These are phyloP conservation scores for Candida odintsovae DNA, from an alignment of 805 yeast genomes.

Conservation along the genomic window DNA sequence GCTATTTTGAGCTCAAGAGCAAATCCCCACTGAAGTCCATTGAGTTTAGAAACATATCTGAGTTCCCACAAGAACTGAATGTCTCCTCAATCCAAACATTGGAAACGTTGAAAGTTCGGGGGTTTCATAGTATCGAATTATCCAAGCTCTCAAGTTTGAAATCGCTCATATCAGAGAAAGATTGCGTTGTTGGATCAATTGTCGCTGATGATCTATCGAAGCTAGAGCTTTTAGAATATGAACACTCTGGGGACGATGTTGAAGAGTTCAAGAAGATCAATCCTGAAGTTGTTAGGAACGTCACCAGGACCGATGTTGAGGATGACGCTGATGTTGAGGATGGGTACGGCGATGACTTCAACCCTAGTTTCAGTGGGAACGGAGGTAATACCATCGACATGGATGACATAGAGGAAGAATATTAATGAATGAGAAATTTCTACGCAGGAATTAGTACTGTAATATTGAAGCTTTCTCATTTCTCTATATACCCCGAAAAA, in stretches of 20 bases:
- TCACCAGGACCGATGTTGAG: background rate
- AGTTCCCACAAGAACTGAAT: background rate
- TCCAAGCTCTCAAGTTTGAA: background rate
- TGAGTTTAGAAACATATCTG: background rate
- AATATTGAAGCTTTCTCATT: background rate
- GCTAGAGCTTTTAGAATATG: background rate
- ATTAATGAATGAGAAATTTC: background rate
- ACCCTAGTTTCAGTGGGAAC: background rate
- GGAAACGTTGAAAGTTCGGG: conserved; percentile 1
- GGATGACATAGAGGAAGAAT: conserved; percentile 9
- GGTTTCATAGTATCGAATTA: background rate
- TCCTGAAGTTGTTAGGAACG: background rate
- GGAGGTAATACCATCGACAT: background rate
- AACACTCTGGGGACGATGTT: background rate
- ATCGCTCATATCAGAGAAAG: conserved; percentile 1
- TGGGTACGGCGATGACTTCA: background rate
- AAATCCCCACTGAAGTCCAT: background rate
- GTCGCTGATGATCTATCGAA: conserved; percentile 3
- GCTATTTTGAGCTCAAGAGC: background rate
- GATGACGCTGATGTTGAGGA: background rate
- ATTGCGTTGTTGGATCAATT: conserved; percentile 1
- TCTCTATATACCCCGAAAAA: background rate
- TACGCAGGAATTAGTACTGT: background rate
- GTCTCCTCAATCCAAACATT: background rate
- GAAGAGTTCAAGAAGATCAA: conserved; percentile 2